Evolutionary conservation across 768 basidiomycete genomes (phyloP).

Genomic region (Cytidiella melzeri): DNA sequence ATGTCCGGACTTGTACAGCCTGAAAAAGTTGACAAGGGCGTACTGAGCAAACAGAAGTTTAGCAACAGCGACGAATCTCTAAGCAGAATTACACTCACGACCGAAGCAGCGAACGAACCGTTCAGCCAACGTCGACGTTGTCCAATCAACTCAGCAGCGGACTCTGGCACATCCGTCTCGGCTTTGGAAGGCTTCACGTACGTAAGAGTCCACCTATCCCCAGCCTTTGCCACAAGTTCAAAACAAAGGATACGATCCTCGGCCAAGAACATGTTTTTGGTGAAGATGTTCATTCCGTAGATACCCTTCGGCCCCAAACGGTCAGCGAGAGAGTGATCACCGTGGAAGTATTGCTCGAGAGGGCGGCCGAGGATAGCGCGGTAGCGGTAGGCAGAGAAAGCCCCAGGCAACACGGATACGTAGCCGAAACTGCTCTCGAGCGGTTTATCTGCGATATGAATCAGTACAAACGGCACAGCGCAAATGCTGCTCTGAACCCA

Average conservation of each 20-base stretch:
- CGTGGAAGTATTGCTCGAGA: slow-evolving; percentile 80
- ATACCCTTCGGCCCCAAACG: slow-evolving; percentile 91
- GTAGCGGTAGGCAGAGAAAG: slow-evolving; percentile 95
- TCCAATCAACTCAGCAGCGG: slow-evolving; percentile 87
- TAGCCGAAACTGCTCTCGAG: slow-evolving; percentile 95
- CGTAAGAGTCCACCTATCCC: slow-evolving; percentile 82
- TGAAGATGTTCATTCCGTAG: slow-evolving; percentile 96
- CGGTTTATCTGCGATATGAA: slow-evolving; percentile 63
- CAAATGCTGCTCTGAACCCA: slow-evolving; percentile 23
- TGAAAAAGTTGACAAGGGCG: slow-evolving; percentile 89
- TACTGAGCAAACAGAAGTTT: slow-evolving; percentile 42
- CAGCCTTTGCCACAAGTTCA: slow-evolving; percentile 88
- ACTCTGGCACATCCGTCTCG: slow-evolving; percentile 94
- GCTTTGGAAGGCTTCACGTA: slow-evolving; percentile 95
- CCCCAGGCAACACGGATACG: slow-evolving; percentile 91
- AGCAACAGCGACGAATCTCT: not conserved
- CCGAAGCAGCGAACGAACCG: slow-evolving; percentile 90
- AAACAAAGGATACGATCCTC: slow-evolving; percentile 98
- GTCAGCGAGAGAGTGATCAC: slow-evolving; percentile 85
- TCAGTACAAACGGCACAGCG: slow-evolving; percentile 6
- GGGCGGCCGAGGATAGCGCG: slow-evolving; percentile 88
- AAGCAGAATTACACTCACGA: slow-evolving; percentile 45
- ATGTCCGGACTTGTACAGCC: slow-evolving; percentile 81
- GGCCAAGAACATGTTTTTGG: slow-evolving; percentile 87
- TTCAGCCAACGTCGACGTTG: slow-evolving; percentile 97